Evolutionary conservation across 2,329 filamentous ascomycete species (phyloP), one percentile per base, ranked within the genome.

Genomic region (Clarireedia monteithiana): DNA sequence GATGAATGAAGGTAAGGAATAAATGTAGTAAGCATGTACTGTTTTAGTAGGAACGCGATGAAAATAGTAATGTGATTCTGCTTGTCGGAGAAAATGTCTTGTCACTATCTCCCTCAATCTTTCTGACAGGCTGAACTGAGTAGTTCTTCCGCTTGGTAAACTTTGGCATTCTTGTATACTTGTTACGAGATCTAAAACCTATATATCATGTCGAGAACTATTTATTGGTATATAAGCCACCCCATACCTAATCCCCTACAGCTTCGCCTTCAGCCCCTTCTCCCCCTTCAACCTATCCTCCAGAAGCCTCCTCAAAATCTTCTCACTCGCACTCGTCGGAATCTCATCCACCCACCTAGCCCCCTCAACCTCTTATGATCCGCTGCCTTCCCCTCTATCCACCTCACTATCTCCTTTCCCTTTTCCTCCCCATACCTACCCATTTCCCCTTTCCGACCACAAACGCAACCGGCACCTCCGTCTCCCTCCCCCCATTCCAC

Each of bases 401-500:
- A 36, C 10, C 64, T 62, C 51, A 75, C 73, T n/a, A 78, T 70
- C 53, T 76, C 70, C 15, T 2, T 24, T 1, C 50, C 34, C 9
- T 48, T 27, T 17, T 2, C n/a, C 1, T 17, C 51, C 14, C 40
- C 34, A 46, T 46, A 53, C 12, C 20, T 9, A 5, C 14, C 46
- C 2, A 67, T 68, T 5, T 67, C 68, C 4, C 60, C 59, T 2
- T 66, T 62, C 46, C 38, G 9, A 85, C 82, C n/a, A 86, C 68
- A 62, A 82, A 86, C 0, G 83, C 84, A 24, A 85, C 73, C 0
- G 86, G 86, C 1, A 89, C 79, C 67, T 90, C 86, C 1, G 82
- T 86, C 30, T 82, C 82, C 55, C 81, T 77, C 9, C 74, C 72
- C 39, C 76, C 71, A 67, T 85, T 80, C 67, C 82, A 76, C 2